Evolutionary conservation across 805 yeast species (phyloP).

Genomic region (Millerozyma miso): DNA sequence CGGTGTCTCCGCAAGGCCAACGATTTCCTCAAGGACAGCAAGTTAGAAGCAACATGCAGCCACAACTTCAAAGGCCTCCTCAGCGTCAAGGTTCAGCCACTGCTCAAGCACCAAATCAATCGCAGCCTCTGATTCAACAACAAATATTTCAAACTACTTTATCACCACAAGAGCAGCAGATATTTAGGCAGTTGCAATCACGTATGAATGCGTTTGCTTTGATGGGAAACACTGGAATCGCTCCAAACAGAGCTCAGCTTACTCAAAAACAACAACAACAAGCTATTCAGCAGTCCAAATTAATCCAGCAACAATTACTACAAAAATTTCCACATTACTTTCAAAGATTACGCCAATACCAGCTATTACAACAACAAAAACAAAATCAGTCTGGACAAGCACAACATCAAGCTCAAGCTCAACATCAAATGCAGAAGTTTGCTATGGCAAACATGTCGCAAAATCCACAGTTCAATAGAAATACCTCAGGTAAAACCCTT

Average conservation of each 20-base stretch:
- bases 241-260: conserved; percentile 39
- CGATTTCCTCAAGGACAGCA: conserved; percentile 9
- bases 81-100: conserved; percentile 11
- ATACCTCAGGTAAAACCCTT: conserved; percentile 8
- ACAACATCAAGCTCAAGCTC: conserved; percentile 6
- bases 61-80: conserved; percentile 12
- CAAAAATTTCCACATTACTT: conserved; percentile 36
- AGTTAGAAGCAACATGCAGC: conserved; percentile 21
- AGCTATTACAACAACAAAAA: conserved; percentile 24
- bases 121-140: conserved; percentile 37
- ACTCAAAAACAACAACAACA: conserved; percentile 43
- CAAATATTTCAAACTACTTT: conserved; percentile 41
- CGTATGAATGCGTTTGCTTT: conserved; percentile 36
- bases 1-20: conserved; percentile 5
- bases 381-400: conserved; percentile 12
- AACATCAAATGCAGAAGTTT: conserved; percentile 3
- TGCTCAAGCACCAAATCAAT: background rate
- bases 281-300: conserved; percentile 39
- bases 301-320: conserved; percentile 31
- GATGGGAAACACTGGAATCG: conserved; percentile 40
- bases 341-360: conserved; percentile 34
- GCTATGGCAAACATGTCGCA: conserved; percentile 7
- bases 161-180: conserved; percentile 39
- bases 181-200: conserved; percentile 36
- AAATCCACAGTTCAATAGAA: conserved; percentile 5